Conservation (phyloP, 169 alveolate genomes). For the Toxoplasma gondii region DNA sequence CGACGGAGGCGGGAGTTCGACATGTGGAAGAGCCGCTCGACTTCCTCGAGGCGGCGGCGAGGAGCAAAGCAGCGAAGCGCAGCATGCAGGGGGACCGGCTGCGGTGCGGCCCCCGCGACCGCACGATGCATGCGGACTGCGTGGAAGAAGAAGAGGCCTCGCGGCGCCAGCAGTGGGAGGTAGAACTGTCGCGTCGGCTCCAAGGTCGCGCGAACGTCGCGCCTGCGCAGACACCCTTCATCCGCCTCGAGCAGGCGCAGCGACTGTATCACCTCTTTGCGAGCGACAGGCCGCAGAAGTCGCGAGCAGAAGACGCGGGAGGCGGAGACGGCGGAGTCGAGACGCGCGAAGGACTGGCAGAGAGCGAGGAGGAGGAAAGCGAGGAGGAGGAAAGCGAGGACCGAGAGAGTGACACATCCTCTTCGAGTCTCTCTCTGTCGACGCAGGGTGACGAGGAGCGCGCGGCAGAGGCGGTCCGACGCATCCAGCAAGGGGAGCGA, state of each 20-base stretch:
- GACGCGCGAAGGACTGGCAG: background rate
- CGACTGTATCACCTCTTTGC: background rate
- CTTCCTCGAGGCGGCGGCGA: background rate
- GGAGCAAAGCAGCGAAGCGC: background rate
- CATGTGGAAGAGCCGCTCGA: conserved; percentile 11
- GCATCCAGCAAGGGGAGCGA: background rate
- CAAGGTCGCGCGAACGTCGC: background rate
- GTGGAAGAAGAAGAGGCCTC: background rate
- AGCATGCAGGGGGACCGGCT: background rate
- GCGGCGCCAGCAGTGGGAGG: background rate
- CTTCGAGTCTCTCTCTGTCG: background rate
- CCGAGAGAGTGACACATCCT: background rate
- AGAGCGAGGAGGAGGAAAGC: background rate
- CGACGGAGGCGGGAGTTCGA: background rate
- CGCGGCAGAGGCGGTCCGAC: too few species aligned
- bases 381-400: background rate
- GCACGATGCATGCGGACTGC: background rate
- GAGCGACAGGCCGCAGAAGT: background rate
- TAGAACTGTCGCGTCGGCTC: background rate
- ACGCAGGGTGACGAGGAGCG: too few species aligned
- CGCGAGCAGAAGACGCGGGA: background rate
- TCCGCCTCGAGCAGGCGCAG: conserved; percentile 27
- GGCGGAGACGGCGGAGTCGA: background rate
- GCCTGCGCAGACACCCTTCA: background rate
- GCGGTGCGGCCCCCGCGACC: background rate